A percentile compares a stretch with the other conserved stretches of the same genome.
Conservation (phyloP, 805 yeast species). For the Candida insectalens region DNA sequence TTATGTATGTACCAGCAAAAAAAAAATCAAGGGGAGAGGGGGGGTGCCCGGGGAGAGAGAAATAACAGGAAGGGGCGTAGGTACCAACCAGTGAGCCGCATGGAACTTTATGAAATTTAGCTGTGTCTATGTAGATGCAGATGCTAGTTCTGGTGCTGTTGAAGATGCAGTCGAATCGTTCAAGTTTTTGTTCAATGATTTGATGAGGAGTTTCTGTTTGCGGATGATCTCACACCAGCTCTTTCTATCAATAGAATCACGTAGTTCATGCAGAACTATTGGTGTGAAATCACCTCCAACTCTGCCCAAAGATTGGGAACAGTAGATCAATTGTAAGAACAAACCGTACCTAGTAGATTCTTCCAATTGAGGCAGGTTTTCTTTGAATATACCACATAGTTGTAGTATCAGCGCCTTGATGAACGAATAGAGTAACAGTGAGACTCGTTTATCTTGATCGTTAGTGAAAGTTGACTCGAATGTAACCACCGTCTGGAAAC, state of each 20-base stretch:
- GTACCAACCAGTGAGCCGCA: too few relatives aligned
- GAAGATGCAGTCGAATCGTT: neutral
- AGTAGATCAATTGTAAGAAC: constrained; percentile 74
- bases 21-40: too few relatives aligned
- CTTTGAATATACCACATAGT: constrained; percentile 22
- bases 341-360: constrained; percentile 49
- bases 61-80: too few relatives aligned
- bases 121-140: neutral
- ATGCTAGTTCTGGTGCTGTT: neutral
- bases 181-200: constrained; percentile 12
- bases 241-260: constrained; percentile 5
- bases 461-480: constrained; percentile 47
- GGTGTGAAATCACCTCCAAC: constrained; percentile 63
- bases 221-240: constrained; percentile 22
- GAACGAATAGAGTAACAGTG: constrained; percentile 27
- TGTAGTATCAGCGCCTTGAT: constrained; percentile 24
- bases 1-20: too few relatives aligned
- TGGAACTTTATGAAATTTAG: too few relatives aligned
- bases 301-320: constrained; percentile 76
- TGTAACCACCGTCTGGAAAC: constrained; percentile 62
- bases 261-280: constrained; percentile 32
- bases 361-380: constrained; percentile 26
- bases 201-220: constrained; percentile 32
- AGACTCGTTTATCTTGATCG: constrained; percentile 12
- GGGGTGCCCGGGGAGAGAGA: too few relatives aligned